Conservation (phyloP, 2,329 filamentous ascomycete species). For the Fusarium buxicola region DNA sequence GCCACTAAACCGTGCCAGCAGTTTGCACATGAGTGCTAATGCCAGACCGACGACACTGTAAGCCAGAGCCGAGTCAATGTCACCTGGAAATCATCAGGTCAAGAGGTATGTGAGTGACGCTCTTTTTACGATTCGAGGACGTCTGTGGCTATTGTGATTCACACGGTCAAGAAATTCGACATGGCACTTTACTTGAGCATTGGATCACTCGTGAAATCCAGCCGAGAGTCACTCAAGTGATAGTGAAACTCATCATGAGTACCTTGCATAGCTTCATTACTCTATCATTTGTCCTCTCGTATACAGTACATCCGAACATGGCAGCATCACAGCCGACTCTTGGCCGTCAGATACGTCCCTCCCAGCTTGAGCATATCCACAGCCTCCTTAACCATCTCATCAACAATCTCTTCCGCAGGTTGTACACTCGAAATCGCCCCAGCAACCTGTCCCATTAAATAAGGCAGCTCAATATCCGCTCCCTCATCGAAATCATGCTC, state of each 20-base stretch:
- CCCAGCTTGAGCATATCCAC: slow-evolving; percentile 74
- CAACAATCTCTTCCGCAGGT: slow-evolving; percentile 86
- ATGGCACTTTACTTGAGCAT: too few relatives aligned
- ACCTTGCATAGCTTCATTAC: neutral
- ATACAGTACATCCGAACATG: neutral
- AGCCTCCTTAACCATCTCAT: slow-evolving; percentile 87
- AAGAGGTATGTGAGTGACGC: too few relatives aligned
- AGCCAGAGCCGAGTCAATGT: neutral
- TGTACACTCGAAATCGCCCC: slow-evolving; percentile 81
- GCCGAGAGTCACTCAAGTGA: too few relatives aligned
- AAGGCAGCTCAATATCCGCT: slow-evolving; percentile 85
- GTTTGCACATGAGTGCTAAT: neutral
- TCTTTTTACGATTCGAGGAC: too few relatives aligned
- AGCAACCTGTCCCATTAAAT: slow-evolving; percentile 94
- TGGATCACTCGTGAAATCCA: too few relatives aligned
- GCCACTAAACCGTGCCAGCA: slow-evolving; percentile 1
- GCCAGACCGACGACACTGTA: neutral
- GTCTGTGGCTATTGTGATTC: too few relatives aligned
- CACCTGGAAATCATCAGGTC: too few relatives aligned
- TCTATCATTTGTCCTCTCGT: neutral
- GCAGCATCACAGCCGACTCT: slow-evolving; percentile 56
- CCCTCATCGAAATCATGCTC: slow-evolving; percentile 85
- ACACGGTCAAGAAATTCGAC: too few relatives aligned
- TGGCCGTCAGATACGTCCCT: slow-evolving; percentile 65
- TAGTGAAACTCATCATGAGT: too few relatives aligned